Conservation (phyloP, 371 early-diverging fungal species). For the Apophysomyces elegans region DNA sequence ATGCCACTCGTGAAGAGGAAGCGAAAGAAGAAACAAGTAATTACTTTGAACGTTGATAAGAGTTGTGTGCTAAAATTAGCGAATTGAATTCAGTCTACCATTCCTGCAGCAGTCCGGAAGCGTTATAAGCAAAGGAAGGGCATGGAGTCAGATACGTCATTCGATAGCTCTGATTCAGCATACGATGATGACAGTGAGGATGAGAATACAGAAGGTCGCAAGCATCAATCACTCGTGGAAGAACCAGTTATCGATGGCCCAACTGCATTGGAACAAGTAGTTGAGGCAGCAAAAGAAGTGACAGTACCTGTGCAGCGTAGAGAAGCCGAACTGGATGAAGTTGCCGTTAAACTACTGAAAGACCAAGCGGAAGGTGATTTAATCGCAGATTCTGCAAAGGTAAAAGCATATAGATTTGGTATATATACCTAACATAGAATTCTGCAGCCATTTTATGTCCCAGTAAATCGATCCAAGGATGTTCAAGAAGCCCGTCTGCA, state of each 20-base stretch:
- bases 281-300: slow-evolving; percentile 46
- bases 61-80: not conserved
- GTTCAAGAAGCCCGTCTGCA: slow-evolving; percentile 78
- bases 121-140: slow-evolving; percentile 53
- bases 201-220: slow-evolving; percentile 38
- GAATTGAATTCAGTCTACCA: slow-evolving; percentile 36
- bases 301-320: slow-evolving; percentile 24
- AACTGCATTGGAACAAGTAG: slow-evolving; percentile 48
- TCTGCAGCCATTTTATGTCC: slow-evolving; percentile 74
- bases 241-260: slow-evolving; percentile 39
- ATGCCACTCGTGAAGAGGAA: slow-evolving; percentile 40
- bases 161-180: slow-evolving; percentile 72
- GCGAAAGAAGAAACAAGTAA: slow-evolving; percentile 53
- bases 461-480: slow-evolving; percentile 74
- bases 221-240: slow-evolving; percentile 36
- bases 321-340: slow-evolving; percentile 48
- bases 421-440: not conserved
- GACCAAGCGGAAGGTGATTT: slow-evolving; percentile 49
- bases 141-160: slow-evolving; percentile 61
- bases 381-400: slow-evolving; percentile 40
- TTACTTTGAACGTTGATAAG: not conserved
- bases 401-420: slow-evolving; percentile 10
- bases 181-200: slow-evolving; percentile 50
- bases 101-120: slow-evolving; percentile 45
- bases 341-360: slow-evolving; percentile 42